Base-by-base conservation (phyloP, 176 grass and related monocot genomes). In the Alopecurus myosuroides region DNA sequence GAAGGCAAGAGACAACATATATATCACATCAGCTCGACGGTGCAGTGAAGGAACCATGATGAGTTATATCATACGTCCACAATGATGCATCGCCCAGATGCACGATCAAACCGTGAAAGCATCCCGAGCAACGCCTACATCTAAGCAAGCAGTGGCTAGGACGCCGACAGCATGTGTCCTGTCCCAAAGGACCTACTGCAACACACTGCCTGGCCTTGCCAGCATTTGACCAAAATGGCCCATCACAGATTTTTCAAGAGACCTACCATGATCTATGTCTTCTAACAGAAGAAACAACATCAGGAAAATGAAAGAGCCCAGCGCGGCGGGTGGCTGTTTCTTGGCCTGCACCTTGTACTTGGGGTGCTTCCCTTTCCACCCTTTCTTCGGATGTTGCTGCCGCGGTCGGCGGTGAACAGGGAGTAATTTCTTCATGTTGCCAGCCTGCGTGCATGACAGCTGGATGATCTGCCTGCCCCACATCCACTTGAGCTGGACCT, bases 401-500 rank as follows among this genome's bases (percentile, higher is more conserved):
- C 50, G n/a, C 45, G 0, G 20, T 34, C 72, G 2, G 72, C 26
- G 9, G 72, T 75, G 72, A 75, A 75, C 0, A 46, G 72, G 5
- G 72, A 75, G 72, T 75, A 75, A 75, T 29, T 52, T 75, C 45
- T 75, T 75, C 0, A 17, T 34, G 72, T 75, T 75, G 17, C 72
- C 72, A 2, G 18, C 3, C 44, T 22, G 9, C 9, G 72, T 75
- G 72, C 72, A 75, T 1, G 72, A 22, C 28, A 75, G 72, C 72
- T 75, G 51, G 72, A 75, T 50, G 46, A 75, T 51, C 72, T 31
- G 48, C 45, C 72, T 75, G 0, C 72, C 72, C 72, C 72, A 75
- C 72, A 75, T 75, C 72, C 72, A 75, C 45, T 75, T 75, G 3
- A 75, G 72, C 28, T 51, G 17, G 45, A 75, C 6, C 45, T 75